phyloP scores from a whole-genome alignment of 2,329 filamentous ascomycete genomes.

The Conoideocrella luteorostrata region DNA sequence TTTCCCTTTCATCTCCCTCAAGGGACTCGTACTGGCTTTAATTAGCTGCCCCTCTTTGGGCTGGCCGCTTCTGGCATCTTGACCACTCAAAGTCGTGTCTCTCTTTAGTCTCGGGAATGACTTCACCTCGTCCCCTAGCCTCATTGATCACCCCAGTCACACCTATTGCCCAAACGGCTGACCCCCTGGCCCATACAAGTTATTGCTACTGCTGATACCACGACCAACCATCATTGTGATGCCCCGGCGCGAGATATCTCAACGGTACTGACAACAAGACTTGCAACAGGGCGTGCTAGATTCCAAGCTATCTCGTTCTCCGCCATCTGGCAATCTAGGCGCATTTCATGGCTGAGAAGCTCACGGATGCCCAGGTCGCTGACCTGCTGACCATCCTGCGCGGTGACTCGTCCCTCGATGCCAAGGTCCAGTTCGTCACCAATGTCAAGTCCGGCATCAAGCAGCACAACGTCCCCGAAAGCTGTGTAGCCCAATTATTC shows the following conservation, averaged over 20 bases:
- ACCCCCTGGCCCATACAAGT: no score
- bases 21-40: neutral
- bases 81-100: slow-evolving; percentile 3
- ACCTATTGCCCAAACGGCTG: no score
- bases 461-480: slow-evolving; percentile 81
- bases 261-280: neutral
- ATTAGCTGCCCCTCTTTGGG: slow-evolving; percentile 5
- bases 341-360: slow-evolving; percentile 46
- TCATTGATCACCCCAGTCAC: neutral
- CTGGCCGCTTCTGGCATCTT: neutral
- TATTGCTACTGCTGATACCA: no score
- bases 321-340: slow-evolving; percentile 1
- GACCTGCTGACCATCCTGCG: slow-evolving; percentile 46
- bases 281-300: neutral
- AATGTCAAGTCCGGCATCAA: slow-evolving; percentile 83
- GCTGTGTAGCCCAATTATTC: slow-evolving; percentile 65
- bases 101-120: slow-evolving; percentile 1
- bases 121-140: slow-evolving; percentile 1
- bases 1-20: neutral
- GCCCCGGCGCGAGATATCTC: neutral
- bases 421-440: slow-evolving; percentile 65
- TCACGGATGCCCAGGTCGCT: slow-evolving; percentile 52
- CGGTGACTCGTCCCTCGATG: slow-evolving; percentile 61
- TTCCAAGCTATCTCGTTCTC: neutral
- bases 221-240: no score